phyloP scores from a whole-genome alignment of 2,329 filamentous ascomycete genomes.

The Fusarium abutilonis region DNA sequence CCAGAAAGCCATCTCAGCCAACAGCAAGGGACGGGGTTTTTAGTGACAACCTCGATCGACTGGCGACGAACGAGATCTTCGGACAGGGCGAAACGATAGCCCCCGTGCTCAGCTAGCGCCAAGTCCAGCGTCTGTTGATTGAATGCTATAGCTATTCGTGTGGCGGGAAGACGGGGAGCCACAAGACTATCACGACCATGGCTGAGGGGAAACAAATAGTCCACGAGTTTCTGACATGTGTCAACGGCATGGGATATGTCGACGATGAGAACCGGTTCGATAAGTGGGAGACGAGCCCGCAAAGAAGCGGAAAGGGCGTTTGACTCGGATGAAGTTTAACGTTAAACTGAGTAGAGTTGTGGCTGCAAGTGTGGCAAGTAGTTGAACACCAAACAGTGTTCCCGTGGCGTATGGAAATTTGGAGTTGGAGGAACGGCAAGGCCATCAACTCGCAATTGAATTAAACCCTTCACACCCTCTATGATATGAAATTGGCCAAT shows the following conservation, averaged over 20 bases:
- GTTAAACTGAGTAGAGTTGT: conserved; percentile 18
- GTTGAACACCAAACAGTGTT: conserved; percentile 24
- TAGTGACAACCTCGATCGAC: conserved; percentile 35
- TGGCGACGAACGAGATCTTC: conserved; percentile 35
- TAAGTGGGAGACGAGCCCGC: conserved; percentile 4
- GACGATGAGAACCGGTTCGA: not conserved
- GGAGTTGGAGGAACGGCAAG: conserved; percentile 38
- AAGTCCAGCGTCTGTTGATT: conserved; percentile 19
- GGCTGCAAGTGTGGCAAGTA: conserved; percentile 41
- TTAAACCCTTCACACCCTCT: conserved; percentile 22
- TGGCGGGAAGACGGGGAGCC: conserved; percentile 21
- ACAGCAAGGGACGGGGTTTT: conserved; percentile 29
- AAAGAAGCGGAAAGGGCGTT: conserved; percentile 32
- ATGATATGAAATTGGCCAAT: conserved; percentile 31
- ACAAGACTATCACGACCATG: conserved; percentile 15
- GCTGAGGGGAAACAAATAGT: not conserved
- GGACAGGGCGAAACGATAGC: conserved; percentile 29
- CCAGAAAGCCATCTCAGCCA: conserved; percentile 8
- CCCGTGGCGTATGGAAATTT: conserved; percentile 36
- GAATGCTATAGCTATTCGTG: conserved; percentile 3
- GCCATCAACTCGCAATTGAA: conserved; percentile 31
- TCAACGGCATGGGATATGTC: not conserved
- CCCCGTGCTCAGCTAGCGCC: conserved; percentile 15
- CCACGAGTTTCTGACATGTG: conserved; percentile 12
- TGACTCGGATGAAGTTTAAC: conserved; percentile 15